Conservation (phyloP, 108 stramenopile species). For the Aureococcus anophagefferens region DNA sequence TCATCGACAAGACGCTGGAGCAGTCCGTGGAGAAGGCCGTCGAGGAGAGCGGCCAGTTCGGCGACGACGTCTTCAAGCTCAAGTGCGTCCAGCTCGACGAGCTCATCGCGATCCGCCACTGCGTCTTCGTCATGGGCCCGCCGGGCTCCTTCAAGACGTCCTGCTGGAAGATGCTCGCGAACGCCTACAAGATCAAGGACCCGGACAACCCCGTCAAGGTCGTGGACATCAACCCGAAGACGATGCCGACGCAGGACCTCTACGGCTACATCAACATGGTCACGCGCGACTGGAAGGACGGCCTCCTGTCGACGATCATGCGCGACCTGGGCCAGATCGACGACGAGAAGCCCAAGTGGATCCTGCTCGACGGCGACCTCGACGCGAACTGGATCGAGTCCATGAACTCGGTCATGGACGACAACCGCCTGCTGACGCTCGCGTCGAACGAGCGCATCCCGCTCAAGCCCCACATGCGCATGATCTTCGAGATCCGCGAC, state of each 20-base stretch:
- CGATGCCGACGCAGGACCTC: constrained; percentile 48
- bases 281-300: constrained; percentile 62
- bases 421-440: constrained; percentile 59
- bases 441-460: constrained; percentile 64
- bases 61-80: constrained; percentile 25
- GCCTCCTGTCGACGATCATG: constrained; percentile 55
- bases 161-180: constrained; percentile 47
- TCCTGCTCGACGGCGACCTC: constrained; percentile 59
- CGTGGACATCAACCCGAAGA: constrained; percentile 57
- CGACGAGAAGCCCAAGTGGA: constrained; percentile 57
- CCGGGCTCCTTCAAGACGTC: constrained; percentile 51
- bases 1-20: constrained; percentile 14
- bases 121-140: constrained; percentile 60
- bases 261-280: constrained; percentile 58
- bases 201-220: constrained; percentile 17
- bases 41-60: constrained; percentile 11
- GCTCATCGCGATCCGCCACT: constrained; percentile 53
- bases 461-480: constrained; percentile 53
- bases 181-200: constrained; percentile 24
- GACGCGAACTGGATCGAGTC: constrained; percentile 65
- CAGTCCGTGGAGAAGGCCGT: constrained; percentile 16
- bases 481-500: constrained; percentile 63
- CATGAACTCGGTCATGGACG: constrained; percentile 68
- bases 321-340: constrained; percentile 53
- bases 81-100: constrained; percentile 60